Evolutionary conservation across 2,329 filamentous ascomycete genomes (phyloP).

Genomic region (Cercospora canescens): DNA sequence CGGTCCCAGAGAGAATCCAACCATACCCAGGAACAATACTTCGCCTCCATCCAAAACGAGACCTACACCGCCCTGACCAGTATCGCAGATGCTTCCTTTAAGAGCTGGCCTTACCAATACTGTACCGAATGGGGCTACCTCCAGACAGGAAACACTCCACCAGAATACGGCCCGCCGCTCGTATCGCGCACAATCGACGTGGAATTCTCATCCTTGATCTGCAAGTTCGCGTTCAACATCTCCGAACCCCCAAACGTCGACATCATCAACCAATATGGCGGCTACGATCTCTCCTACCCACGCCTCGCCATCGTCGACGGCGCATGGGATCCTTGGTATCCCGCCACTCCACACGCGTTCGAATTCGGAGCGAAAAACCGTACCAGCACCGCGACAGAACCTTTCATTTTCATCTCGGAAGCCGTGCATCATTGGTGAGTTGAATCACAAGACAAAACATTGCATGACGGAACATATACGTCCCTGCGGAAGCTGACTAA

Average conservation of each 20-base stretch:
- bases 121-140: constrained; percentile 72
- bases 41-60: constrained; percentile 47
- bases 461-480: background rate
- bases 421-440: constrained; percentile 69
- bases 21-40: constrained; percentile 54
- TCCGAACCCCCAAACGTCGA: constrained; percentile 62
- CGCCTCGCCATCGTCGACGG: constrained; percentile 78
- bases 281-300: constrained; percentile 67
- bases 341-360: constrained; percentile 28
- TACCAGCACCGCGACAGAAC: constrained; percentile 63
- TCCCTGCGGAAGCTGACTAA: background rate
- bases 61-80: constrained; percentile 31
- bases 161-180: constrained; percentile 60
- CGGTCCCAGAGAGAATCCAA: constrained; percentile 38
- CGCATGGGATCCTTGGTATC: constrained; percentile 76
- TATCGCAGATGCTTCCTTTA: constrained; percentile 25
- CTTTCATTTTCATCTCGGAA: constrained; percentile 70
- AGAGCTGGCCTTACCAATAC: constrained; percentile 54
- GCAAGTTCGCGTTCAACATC: constrained; percentile 70
- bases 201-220: constrained; percentile 62
- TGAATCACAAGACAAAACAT: background rate
- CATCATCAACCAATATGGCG: constrained; percentile 74
- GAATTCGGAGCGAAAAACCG: constrained; percentile 51
- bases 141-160: constrained; percentile 69
- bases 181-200: constrained; percentile 70